Conservation (phyloP, 208 protist species). For the Strigomonas culicis region DNA sequence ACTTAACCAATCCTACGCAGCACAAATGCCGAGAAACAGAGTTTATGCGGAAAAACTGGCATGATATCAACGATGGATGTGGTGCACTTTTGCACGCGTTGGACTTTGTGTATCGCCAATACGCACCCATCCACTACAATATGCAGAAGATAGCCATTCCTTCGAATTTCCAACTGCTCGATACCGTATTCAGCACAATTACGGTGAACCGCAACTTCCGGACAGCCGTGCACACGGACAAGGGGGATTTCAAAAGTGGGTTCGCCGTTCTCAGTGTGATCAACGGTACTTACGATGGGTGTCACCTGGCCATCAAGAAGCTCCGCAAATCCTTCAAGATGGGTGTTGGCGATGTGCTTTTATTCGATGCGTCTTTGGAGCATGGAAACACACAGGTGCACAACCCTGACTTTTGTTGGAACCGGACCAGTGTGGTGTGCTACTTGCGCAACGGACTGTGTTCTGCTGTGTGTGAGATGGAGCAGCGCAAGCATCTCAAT, state of each 20-base stretch:
- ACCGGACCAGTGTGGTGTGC: conserved; percentile 78
- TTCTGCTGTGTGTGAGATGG: conserved; percentile 72
- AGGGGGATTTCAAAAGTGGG: conserved; percentile 81
- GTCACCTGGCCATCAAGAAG: conserved; percentile 80
- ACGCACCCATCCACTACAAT: conserved; percentile 66
- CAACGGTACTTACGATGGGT: conserved; percentile 82
- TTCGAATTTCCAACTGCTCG: conserved; percentile 58
- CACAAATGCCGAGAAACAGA: conserved; percentile 86
- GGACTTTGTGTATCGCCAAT: conserved; percentile 64
- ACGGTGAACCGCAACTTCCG: conserved; percentile 90
- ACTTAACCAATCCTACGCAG: conserved; percentile 72
- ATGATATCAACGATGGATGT: conserved; percentile 30
- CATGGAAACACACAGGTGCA: conserved; percentile 90
- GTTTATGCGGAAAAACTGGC: conserved; percentile 73
- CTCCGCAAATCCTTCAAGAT: conserved; percentile 71
- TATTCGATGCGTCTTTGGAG: conserved; percentile 86
- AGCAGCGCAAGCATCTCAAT: conserved; percentile 62
- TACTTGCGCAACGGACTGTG: conserved; percentile 83
- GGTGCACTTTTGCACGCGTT: conserved; percentile 45
- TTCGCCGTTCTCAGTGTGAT: conserved; percentile 78
- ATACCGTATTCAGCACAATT: conserved; percentile 89
- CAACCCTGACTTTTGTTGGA: conserved; percentile 34
- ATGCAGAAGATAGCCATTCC: conserved; percentile 79
- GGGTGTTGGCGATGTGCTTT: conserved; percentile 75
- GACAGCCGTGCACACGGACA: conserved; percentile 86